Base-by-base conservation (phyloP, 441 rosid species). In the Erodium moschatum region DNA sequence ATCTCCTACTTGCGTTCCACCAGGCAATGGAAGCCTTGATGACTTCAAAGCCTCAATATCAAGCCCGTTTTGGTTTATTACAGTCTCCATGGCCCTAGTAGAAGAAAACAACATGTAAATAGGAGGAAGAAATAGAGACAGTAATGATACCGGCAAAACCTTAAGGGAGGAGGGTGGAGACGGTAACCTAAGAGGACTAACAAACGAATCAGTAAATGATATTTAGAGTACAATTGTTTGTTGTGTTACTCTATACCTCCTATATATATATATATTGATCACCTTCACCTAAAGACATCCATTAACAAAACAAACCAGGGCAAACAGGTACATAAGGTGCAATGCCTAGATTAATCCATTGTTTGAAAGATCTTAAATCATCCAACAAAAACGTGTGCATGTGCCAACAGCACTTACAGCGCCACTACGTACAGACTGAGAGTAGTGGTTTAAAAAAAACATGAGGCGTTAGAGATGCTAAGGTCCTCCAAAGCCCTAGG, bases 71-170 rank as follows among this genome's bases (percentile, higher is more conserved):
- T 84, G 97, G 80, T 76, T 95, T 71, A 92, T 87, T 40, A 95
- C 98, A 73, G 99, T 95, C 83, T 92, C 99, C 99, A 95, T 95
- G 66, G 99, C 99, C 92, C 99, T 95, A 78, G 42, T 61, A 71
- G 54, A 73, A 70, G 67, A 66, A 33, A 79, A 74, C 64, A 38
- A 11, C 70, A 86, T 19, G 63, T 8, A 56, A 79, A 66, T 65
- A 44, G 77, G 71, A n/a, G 40, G 67, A 64, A 75, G 13, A 52
- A 16, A 31, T 31, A 10, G 64, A 20, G 13, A 4, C 20, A 7
- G 63, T 21, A 19, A 56, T 56, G 27, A 2, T 18, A 56, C 29
- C 10, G 27, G 10, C 11, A 56, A 18, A 56, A 11, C 52, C 52
- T 10, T 29, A 29, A 29, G 31, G 6, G 13, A 11, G 50, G 50